These are phyloP conservation scores for Gamarada debralockiae DNA, from an alignment of 495 filamentous ascomycete species.

Conservation along the genomic window DNA sequence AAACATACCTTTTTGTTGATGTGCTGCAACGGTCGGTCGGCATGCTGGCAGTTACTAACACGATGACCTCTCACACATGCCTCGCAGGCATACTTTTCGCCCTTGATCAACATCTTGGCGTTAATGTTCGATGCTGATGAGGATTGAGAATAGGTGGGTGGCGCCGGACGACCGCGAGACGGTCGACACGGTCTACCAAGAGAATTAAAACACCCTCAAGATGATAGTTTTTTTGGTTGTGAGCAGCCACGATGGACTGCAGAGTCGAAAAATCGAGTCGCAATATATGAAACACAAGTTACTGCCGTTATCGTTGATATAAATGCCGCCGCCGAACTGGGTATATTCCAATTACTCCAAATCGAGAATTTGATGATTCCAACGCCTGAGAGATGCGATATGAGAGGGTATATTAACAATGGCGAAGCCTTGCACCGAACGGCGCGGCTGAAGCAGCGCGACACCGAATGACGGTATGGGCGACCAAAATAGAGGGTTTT, in stretches of 20 bases:
- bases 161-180: conserved; percentile 16
- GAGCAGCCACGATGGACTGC: conserved; percentile 24
- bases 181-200: conserved; percentile 19
- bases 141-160: conserved; percentile 12
- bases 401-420: neutral
- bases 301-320: conserved; percentile 1
- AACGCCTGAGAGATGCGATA: conserved; percentile 21
- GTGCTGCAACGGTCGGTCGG: conserved; percentile 86
- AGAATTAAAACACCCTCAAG: conserved; percentile 24
- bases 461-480: conserved; percentile 25
- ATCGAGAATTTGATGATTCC: conserved; percentile 5
- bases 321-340: conserved; percentile 14
- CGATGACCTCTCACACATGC: conserved; percentile 91
- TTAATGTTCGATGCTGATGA: conserved; percentile 3
- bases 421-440: conserved; percentile 27
- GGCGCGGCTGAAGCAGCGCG: conserved; percentile 26
- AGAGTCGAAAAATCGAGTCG: conserved; percentile 26
- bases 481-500: conserved; percentile 25
- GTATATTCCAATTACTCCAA: conserved; percentile 27
- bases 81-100: conserved; percentile 84
- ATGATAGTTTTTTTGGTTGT: conserved; percentile 21
- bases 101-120: conserved; percentile 70
- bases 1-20: conserved; percentile 79
- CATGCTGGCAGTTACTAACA: conserved; percentile 90
- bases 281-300: conserved; percentile 9